Evolutionary conservation across 2,329 filamentous ascomycete species (phyloP), one percentile per base, ranked within the genome.

Genomic region (Thelonectria rubi): DNA sequence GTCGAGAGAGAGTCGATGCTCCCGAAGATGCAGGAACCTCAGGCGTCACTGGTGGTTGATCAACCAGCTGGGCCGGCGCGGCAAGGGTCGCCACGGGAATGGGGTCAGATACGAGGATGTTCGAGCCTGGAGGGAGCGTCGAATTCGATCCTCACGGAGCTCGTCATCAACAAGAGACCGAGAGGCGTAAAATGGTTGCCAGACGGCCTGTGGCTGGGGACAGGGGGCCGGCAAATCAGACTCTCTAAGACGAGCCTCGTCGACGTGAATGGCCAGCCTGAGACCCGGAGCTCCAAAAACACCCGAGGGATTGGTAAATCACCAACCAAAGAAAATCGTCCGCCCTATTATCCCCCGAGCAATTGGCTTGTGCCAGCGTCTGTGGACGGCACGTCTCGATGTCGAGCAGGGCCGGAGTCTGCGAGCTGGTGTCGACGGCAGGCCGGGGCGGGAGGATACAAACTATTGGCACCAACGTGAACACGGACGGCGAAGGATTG

Each of bases 221-320:
- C 69, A 70, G 66, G 69, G 69, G 69, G 60, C 55, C 47, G 62
- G 60, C 69, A 71, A 71, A 71, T 71, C 69, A 71, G 58, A 68
- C 52, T 66, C 48, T 54, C 58, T 43, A 68, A 56, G 58, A 47
- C 46, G 39, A 61, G 48, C 55, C 57, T 69, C 45, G 50, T 63
- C 48, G 54, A 63, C 67, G 55, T 71, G 69, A 72, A 69, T 71
- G 69, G 69, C 59, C 60, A 64, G 62, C 39, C 47, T 34, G 32
- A 59, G 55, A 55, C 65, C 64, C 65, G 65, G 65, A 64, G 69
- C 49, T 46, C 48, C 51, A 51, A 52, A 57, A 54, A 55, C 42
- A 57, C 24, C 34, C n/a, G 43, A 52, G 46, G 49, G 49, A 48
- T 52, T 57, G 56, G 62, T 55, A 56, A 63, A 62, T 60, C 62